phyloP scores from a whole-genome alignment of 2,329 filamentous ascomycete species.

The Alternaria arbusti region DNA sequence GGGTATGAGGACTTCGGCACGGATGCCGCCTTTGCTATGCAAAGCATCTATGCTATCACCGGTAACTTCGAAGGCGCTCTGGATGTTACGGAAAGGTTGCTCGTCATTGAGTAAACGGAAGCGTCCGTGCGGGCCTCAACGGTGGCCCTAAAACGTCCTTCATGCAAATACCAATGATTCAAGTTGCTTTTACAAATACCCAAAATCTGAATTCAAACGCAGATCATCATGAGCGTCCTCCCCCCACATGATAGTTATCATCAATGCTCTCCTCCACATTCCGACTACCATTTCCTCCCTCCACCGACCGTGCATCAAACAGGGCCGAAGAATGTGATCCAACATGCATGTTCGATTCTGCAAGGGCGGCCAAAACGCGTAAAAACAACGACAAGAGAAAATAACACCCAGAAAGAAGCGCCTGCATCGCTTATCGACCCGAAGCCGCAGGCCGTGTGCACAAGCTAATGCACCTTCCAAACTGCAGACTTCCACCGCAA shows the following conservation, averaged over 20 bases:
- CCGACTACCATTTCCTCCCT: neutral
- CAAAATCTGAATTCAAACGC: neutral
- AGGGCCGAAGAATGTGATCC: neutral
- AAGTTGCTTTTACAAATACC: neutral
- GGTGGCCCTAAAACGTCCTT: neutral
- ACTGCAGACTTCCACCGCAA: neutral
- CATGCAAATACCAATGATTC: neutral
- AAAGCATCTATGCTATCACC: slow-evolving; percentile 68
- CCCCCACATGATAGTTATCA: neutral
- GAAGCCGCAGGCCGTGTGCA: neutral
- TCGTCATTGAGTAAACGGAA: slow-evolving; percentile 50
- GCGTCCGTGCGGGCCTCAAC: neutral
- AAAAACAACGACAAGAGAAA: neutral
- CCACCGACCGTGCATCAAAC: neutral
- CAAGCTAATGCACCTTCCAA: neutral
- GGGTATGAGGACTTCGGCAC: slow-evolving; percentile 64
- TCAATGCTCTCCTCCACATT: neutral
- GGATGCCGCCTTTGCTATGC: slow-evolving; percentile 78
- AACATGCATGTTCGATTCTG: neutral
- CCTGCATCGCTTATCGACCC: neutral
- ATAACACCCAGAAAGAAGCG: neutral
- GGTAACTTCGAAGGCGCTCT: slow-evolving; percentile 69
- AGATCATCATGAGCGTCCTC: neutral
- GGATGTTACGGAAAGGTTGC: slow-evolving; percentile 64
- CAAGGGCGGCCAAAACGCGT: neutral